phyloP scores from a whole-genome alignment of 2,329 filamentous ascomycete genomes.

The Aureobasidium sp. region DNA sequence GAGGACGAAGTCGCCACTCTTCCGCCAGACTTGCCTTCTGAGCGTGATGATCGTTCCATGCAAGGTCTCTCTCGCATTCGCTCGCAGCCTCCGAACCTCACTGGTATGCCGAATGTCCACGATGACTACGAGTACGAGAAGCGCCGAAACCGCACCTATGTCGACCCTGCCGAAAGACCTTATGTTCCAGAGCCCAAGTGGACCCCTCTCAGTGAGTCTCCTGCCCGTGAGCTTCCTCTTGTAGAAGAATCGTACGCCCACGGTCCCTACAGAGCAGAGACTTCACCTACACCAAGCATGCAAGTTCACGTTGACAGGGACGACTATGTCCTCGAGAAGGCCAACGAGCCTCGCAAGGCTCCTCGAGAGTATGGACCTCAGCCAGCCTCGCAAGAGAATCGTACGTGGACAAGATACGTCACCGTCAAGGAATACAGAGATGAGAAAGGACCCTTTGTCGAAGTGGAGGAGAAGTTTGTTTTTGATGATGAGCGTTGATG shows the following conservation, averaged over 20 bases:
- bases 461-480: slow-evolving; percentile 15
- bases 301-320: slow-evolving; percentile 9
- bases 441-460: slow-evolving; percentile 2
- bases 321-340: not conserved
- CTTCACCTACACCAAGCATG: slow-evolving; percentile 9
- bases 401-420: slow-evolving; percentile 4
- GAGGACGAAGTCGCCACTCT: slow-evolving; percentile 3
- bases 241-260: not conserved
- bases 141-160: not conserved
- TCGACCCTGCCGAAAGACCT: not conserved
- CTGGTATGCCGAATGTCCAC: not conserved
- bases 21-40: not conserved
- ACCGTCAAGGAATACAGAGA: slow-evolving; percentile 11
- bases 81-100: not conserved
- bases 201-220: slow-evolving; percentile 11
- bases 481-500: slow-evolving; percentile 3
- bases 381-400: not conserved
- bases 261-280: slow-evolving; percentile 12
- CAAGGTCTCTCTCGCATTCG: slow-evolving; percentile 3
- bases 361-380: not conserved
- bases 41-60: not conserved
- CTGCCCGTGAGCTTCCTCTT: slow-evolving; percentile 9
- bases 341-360: not conserved
- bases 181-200: slow-evolving; percentile 3
- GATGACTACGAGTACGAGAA: not conserved